Percentiles rank a stretch among this genome's conserved stretches.
phyloP scores from a whole-genome alignment of 257 asterid genomes.

The Petrea volubilis region DNA sequence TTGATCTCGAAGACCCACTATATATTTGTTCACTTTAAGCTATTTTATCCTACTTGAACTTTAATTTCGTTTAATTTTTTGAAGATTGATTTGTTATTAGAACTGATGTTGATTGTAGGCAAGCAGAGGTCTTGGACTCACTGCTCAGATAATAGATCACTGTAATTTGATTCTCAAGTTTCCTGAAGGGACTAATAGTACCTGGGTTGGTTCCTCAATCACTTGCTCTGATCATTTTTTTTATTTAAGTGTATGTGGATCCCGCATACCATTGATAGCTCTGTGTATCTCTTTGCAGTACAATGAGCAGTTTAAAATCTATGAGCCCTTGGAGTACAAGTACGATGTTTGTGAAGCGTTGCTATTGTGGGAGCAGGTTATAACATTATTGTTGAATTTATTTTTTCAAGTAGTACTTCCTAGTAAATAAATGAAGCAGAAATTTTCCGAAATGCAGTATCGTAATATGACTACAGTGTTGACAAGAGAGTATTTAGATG shows the following conservation, averaged over 20 bases:
- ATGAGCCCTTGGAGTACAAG: conserved; percentile 93
- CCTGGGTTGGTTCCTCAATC: conserved; percentile 71
- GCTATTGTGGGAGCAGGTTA: conserved; percentile 97
- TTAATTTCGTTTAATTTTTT: too few species aligned
- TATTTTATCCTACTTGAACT: not conserved
- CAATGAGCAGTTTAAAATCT: conserved; percentile 81
- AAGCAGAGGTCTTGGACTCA: conserved; percentile 91
- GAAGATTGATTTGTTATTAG: conserved; percentile 11
- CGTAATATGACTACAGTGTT: conserved; percentile 99
- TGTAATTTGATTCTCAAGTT: conserved; percentile 90
- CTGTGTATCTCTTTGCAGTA: conserved; percentile 55
- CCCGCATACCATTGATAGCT: conserved; percentile 9
- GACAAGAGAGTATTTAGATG: conserved; percentile 93
- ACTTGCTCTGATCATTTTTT: conserved; percentile 12
- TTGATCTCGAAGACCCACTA: conserved; percentile 1
- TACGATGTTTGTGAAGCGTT: conserved; percentile 91
- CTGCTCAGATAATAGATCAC: conserved; percentile 83
- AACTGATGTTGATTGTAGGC: conserved; percentile 60
- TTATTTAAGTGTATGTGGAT: conserved; percentile 5
- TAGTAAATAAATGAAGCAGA: conserved; percentile 30
- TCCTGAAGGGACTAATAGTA: conserved; percentile 92
- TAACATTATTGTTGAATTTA: conserved; percentile 7
- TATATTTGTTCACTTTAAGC: not conserved
- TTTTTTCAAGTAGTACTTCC: conserved; percentile 5
- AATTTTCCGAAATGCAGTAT: conserved; percentile 77